Percentiles rank a stretch among this genome's conserved stretches.
phyloP scores from a whole-genome alignment of 140 eudicot genomes.

The Cichorium intybus region DNA sequence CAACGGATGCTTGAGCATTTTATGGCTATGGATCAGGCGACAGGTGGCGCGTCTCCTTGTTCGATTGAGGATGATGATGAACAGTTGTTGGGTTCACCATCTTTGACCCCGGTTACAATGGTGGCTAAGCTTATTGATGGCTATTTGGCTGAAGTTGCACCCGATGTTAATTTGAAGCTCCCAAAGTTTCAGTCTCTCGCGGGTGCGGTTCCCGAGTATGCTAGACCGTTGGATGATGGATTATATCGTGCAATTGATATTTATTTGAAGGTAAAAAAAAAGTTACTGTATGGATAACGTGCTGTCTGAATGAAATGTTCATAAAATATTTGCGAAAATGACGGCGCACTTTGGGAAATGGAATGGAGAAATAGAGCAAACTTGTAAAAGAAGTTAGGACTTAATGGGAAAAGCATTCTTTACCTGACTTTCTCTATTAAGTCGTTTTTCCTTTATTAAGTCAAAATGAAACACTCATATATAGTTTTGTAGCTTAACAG shows the following conservation, averaged over 20 bases:
- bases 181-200: constrained; percentile 91
- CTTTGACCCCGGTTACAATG: constrained; percentile 89
- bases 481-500: neutral
- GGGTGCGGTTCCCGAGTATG: constrained; percentile 90
- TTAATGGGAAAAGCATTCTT: too few relatives aligned
- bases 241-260: constrained; percentile 96
- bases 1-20: constrained; percentile 84
- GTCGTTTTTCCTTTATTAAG: too few relatives aligned
- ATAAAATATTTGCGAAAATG: too few relatives aligned
- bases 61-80: constrained; percentile 69
- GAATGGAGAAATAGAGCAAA: neutral
- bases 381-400: neutral
- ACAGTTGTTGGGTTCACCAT: constrained; percentile 76
- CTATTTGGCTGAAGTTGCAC: constrained; percentile 93
- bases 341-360: neutral
- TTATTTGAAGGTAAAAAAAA: constrained; percentile 71
- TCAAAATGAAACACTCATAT: neutral
- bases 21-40: constrained; percentile 73
- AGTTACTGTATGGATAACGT: neutral
- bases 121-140: constrained; percentile 94
- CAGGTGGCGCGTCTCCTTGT: constrained; percentile 82
- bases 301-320: too few relatives aligned
- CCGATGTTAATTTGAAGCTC: constrained; percentile 83
- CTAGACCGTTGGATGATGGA: constrained; percentile 96
- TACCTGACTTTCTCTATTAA: neutral